phyloP scores from a whole-genome alignment of 2,329 filamentous ascomycete species.

The Colletotrichum sublineola region DNA sequence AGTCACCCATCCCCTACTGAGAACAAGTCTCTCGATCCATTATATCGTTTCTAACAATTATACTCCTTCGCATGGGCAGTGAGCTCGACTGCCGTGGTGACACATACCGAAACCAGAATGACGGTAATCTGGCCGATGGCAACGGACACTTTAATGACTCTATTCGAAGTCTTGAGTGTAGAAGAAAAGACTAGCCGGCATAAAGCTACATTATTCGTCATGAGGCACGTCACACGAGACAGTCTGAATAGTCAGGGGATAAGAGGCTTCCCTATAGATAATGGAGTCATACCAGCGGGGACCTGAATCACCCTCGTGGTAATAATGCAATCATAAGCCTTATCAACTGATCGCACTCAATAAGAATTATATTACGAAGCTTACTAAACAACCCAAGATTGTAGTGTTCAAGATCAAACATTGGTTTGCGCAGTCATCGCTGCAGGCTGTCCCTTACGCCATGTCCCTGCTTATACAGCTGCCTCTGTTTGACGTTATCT shows the following conservation, averaged over 20 bases:
- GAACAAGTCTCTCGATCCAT: not conserved
- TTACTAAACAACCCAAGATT: fast-evolving
- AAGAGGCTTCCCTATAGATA: not conserved
- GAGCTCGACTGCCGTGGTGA: not conserved
- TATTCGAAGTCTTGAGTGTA: conserved; percentile 1
- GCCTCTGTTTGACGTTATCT: conserved; percentile 30
- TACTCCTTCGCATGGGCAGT: not conserved
- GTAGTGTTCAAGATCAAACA: fast-evolving
- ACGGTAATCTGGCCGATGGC: conserved; percentile 7
- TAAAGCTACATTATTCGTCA: too few relatives aligned
- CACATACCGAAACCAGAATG: not conserved
- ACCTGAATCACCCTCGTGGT: not conserved
- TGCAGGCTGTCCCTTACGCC: not conserved
- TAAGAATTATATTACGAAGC: not conserved
- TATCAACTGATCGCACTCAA: not conserved
- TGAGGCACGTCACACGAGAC: not conserved
- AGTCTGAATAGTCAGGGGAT: too few relatives aligned
- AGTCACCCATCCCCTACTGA: not conserved
- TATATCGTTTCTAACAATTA: not conserved
- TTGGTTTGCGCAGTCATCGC: not conserved
- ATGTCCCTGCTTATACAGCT: not conserved
- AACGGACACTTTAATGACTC: conserved; percentile 12
- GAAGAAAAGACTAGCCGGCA: not conserved
- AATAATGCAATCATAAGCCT: not conserved
- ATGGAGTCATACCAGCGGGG: too few relatives aligned